Conservation (phyloP, 331 rosid species). For the Phaseolus coccineus region DNA sequence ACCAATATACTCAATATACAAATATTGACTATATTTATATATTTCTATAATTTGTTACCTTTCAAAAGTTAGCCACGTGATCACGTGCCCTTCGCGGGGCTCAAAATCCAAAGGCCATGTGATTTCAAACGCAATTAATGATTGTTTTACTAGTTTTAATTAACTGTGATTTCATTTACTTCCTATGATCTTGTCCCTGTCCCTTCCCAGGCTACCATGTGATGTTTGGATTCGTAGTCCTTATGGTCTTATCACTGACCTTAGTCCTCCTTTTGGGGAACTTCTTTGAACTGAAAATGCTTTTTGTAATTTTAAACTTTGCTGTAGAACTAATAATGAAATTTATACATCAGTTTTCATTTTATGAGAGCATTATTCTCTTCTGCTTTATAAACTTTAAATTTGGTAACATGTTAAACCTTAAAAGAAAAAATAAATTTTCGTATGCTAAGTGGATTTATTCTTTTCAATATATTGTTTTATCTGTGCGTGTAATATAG, state of each 20-base stretch:
- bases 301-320: background rate
- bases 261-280: background rate
- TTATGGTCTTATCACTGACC: background rate
- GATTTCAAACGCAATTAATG: background rate
- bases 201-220: slow-evolving; percentile 30
- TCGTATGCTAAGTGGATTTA: background rate
- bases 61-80: slow-evolving; percentile 47
- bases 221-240: background rate
- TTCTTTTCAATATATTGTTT: background rate
- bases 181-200: slow-evolving; percentile 22
- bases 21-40: background rate
- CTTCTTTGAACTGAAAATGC: background rate
- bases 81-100: slow-evolving; percentile 51
- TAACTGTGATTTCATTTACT: background rate
- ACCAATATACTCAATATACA: background rate
- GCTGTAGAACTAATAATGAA: background rate
- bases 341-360: background rate
- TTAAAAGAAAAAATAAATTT: background rate
- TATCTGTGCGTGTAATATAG: background rate
- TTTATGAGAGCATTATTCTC: background rate
- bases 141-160: background rate
- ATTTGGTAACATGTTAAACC: background rate
- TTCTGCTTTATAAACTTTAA: background rate
- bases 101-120: slow-evolving; percentile 44
- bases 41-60: background rate